Percentiles rank a stretch among this genome's conserved stretches.
Conservation (phyloP, 164 flowering plant species). For the Echeveria elegans region DNA sequence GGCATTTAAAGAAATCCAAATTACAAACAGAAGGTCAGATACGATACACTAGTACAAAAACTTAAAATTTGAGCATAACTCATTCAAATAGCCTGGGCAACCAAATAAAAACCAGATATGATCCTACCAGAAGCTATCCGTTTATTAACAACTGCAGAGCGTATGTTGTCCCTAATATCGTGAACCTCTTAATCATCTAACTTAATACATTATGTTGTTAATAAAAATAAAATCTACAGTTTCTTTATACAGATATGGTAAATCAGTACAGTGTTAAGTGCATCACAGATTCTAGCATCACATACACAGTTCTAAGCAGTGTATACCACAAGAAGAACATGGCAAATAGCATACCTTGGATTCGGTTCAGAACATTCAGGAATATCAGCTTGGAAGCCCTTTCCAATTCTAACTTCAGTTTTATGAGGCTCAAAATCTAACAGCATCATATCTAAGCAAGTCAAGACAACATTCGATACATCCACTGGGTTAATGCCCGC, state of each 20-base stretch:
- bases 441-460: slow-evolving; percentile 50
- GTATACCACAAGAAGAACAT: not conserved
- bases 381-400: slow-evolving; percentile 72
- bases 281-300: not conserved
- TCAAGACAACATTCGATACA: slow-evolving; percentile 21
- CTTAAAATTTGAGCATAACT: not conserved
- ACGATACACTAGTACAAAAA: not conserved
- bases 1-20: not conserved
- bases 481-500: slow-evolving; percentile 11
- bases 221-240: not conserved
- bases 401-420: slow-evolving; percentile 66
- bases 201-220: not conserved
- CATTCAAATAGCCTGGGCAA: not conserved
- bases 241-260: not conserved
- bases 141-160: not conserved
- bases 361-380: slow-evolving; percentile 73
- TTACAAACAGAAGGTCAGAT: not conserved
- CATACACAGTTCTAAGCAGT: not conserved
- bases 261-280: not conserved
- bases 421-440: slow-evolving; percentile 44
- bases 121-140: not conserved
- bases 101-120: not conserved
- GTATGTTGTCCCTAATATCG: not conserved
- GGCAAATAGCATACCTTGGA: slow-evolving; percentile 34
- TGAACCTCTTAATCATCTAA: not conserved